These are phyloP conservation scores for Xylariaceae sp. DNA, from an alignment of 2,329 filamentous ascomycete genomes.

Conservation along the genomic window DNA sequence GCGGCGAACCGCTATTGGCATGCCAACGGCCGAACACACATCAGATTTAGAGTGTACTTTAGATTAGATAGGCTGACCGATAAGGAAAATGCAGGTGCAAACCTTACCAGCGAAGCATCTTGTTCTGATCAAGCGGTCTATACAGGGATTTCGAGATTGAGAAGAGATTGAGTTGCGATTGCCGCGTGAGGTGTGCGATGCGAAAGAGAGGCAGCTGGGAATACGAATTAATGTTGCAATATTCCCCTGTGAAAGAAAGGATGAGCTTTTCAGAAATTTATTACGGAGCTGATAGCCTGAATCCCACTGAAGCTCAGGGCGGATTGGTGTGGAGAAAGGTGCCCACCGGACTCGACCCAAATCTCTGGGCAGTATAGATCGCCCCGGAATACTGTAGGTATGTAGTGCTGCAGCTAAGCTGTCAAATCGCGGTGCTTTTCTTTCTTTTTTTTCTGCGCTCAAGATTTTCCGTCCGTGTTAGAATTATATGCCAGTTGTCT, in stretches of 20 bases:
- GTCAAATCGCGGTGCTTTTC: too few species aligned
- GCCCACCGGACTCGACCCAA: conserved; percentile 11
- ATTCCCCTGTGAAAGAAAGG: neutral
- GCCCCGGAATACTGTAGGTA: conserved; percentile 6
- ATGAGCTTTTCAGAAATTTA: conserved; percentile 5
- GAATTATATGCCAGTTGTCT: neutral
- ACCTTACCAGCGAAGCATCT: conserved; percentile 31
- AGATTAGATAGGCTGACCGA: too few species aligned
- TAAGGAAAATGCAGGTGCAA: neutral
- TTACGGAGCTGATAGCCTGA: conserved; percentile 1
- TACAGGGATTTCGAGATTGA: conserved; percentile 11
- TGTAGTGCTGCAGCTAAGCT: too few species aligned
- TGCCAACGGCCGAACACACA: neutral
- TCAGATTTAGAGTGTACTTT: conserved; percentile 3
- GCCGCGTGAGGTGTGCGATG: too few species aligned
- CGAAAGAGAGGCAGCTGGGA: too few species aligned
- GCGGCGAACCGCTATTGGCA: neutral
- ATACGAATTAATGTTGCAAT: too few species aligned
- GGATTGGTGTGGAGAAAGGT: conserved; percentile 13
- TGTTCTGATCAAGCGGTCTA: conserved; percentile 9
- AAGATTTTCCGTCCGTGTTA: too few species aligned
- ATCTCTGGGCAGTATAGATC: conserved; percentile 18
- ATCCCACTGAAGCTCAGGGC: conserved; percentile 1
- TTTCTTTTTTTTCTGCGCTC: too few species aligned
- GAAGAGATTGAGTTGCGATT: too few species aligned